phyloP scores from a whole-genome alignment of 129 eudicot genomes.

The Helichrysum umbraculigerum region DNA sequence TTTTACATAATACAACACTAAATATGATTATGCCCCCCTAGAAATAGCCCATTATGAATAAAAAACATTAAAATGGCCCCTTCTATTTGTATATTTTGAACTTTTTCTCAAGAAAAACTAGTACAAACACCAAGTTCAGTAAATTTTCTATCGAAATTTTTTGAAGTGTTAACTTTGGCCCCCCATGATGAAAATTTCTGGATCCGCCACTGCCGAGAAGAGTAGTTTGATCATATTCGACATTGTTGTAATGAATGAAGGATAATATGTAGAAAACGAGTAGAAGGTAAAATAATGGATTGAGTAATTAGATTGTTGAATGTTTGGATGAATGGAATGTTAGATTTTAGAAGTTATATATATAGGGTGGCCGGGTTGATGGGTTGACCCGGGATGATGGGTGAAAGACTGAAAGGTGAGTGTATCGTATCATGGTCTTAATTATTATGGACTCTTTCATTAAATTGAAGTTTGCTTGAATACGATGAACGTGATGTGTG shows the following conservation, averaged over 20 bases:
- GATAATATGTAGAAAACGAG: not conserved
- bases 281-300: not conserved
- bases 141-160: too few species aligned
- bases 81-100: too few species aligned
- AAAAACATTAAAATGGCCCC: too few species aligned
- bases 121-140: too few species aligned
- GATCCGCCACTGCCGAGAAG: too few species aligned
- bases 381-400: not conserved
- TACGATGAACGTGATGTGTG: not conserved
- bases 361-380: not conserved
- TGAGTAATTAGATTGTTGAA: not conserved
- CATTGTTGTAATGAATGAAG: not conserved
- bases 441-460: not conserved
- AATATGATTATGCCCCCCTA: too few species aligned
- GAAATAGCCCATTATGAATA: too few species aligned
- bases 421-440: not conserved
- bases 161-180: too few species aligned
- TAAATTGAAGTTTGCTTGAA: not conserved
- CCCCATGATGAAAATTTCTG: too few species aligned
- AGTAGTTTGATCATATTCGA: constrained; percentile 4
- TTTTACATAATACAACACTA: too few species aligned
- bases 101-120: too few species aligned
- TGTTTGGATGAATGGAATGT: not conserved
- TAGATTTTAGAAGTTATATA: not conserved
- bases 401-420: not conserved